phyloP scores from a whole-genome alignment of 495 filamentous ascomycete genomes.

The Poronia punctata region DNA sequence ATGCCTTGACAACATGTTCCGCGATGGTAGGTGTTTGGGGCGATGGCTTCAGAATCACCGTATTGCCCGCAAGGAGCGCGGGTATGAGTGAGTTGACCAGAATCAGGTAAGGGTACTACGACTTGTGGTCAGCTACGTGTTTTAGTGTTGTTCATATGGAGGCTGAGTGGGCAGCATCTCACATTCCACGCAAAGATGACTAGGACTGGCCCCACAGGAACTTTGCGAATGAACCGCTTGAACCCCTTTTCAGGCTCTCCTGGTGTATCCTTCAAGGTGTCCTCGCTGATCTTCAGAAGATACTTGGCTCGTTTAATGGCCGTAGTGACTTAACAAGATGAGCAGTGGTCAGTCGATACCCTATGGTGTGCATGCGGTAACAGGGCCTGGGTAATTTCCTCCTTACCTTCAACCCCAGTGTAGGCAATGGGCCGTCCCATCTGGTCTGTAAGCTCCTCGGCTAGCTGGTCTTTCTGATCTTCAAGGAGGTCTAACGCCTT shows the following conservation, averaged over 20 bases:
- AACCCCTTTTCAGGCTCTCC: conserved; percentile 81
- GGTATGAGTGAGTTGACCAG: conserved; percentile 86
- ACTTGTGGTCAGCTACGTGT: conserved; percentile 4
- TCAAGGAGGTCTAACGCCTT: conserved; percentile 64
- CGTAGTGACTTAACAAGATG: conserved; percentile 52
- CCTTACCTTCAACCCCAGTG: conserved; percentile 57
- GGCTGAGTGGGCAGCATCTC: conserved; percentile 25
- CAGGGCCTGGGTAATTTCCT: background rate
- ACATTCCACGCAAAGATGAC: conserved; percentile 95
- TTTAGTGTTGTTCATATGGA: background rate
- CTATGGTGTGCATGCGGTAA: no score
- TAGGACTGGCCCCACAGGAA: conserved; percentile 75
- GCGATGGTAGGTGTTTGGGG: conserved; percentile 88
- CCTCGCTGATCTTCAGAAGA: conserved; percentile 68
- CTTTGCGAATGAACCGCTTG: conserved; percentile 80
- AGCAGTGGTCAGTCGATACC: no score
- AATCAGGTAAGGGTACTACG: conserved; percentile 85
- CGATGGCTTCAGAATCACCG: conserved; percentile 86
- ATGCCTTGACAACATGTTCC: conserved; percentile 71
- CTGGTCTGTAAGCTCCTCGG: conserved; percentile 77
- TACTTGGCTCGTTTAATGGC: conserved; percentile 76
- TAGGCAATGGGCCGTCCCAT: conserved; percentile 92
- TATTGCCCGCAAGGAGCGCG: conserved; percentile 78
- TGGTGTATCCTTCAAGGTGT: conserved; percentile 63
- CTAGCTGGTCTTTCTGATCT: conserved; percentile 71